Conservation (phyloP, 495 filamentous ascomycete species). For the Thermothielavioides terrestris region DNA sequence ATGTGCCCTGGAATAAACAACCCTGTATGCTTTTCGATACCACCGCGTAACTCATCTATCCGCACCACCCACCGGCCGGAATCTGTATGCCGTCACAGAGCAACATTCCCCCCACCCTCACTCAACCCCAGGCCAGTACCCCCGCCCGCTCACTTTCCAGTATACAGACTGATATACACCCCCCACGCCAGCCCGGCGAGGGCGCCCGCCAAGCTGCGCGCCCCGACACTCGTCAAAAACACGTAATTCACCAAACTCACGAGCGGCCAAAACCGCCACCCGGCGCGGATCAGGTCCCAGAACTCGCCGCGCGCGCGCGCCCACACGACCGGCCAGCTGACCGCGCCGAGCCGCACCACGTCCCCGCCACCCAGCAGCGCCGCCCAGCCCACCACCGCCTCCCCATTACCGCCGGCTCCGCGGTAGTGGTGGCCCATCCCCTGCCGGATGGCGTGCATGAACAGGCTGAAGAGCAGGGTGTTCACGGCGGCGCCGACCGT, state of each 20-base stretch:
- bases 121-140: no score
- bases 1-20: no score
- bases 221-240: slow-evolving; percentile 63
- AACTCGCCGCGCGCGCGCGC: slow-evolving; percentile 47
- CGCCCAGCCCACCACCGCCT: slow-evolving; percentile 8
- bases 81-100: no score
- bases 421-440: slow-evolving; percentile 27
- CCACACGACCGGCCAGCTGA: slow-evolving; percentile 29
- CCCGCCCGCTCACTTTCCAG: slow-evolving; percentile 32
- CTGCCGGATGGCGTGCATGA: slow-evolving; percentile 32
- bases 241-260: slow-evolving; percentile 73
- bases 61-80: no score
- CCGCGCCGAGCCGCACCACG: slow-evolving; percentile 23
- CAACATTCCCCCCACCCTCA: no score
- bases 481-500: slow-evolving; percentile 68
- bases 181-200: slow-evolving; percentile 80
- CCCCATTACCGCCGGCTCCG: background rate
- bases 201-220: slow-evolving; percentile 66
- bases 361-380: slow-evolving; percentile 11
- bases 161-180: slow-evolving; percentile 70
- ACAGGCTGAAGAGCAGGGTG: slow-evolving; percentile 59
- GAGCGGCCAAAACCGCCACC: slow-evolving; percentile 76
- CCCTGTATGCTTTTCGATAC: no score
- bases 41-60: no score
- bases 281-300: slow-evolving; percentile 59